These are phyloP conservation scores for Pouteria campechiana DNA, from an alignment of 179 eudicot genomes.

Conservation along the genomic window DNA sequence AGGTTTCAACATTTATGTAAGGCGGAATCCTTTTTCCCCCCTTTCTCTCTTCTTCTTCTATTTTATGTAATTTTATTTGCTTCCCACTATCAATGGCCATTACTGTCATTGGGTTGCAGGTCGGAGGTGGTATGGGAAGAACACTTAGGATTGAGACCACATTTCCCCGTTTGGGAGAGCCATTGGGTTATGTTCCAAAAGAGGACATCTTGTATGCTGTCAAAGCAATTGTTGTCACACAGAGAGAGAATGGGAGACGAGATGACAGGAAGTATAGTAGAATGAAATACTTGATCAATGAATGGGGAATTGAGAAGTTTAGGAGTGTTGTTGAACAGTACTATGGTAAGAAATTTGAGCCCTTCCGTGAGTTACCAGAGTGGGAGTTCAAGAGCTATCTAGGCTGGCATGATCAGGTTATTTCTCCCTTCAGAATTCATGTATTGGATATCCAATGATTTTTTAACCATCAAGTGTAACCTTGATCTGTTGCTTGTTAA, in stretches of 20 bases:
- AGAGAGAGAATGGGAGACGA: constrained; percentile 96
- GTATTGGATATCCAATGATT: neutral
- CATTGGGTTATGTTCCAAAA: constrained; percentile 94
- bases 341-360: constrained; percentile 87
- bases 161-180: constrained; percentile 89
- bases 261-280: constrained; percentile 96
- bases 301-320: constrained; percentile 99
- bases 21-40: constrained; percentile 1
- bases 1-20: constrained; percentile 92
- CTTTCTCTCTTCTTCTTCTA: neutral
- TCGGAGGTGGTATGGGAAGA: constrained; percentile 99
- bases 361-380: constrained; percentile 79
- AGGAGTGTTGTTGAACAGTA: constrained; percentile 80
- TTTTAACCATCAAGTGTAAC: too few relatives aligned
- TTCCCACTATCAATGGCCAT: too few relatives aligned
- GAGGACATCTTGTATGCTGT: constrained; percentile 94
- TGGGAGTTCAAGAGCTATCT: constrained; percentile 94
- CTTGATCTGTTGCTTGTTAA: too few relatives aligned
- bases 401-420: constrained; percentile 99
- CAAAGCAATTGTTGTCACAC: constrained; percentile 98
- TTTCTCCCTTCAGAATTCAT: constrained; percentile 2
- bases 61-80: neutral
- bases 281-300: constrained; percentile 84
- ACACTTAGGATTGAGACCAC: constrained; percentile 85
- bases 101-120: constrained; percentile 30